Evolutionary conservation across 441 rosid species (phyloP).

Genomic region (Euphorbia schlechtendalii): DNA sequence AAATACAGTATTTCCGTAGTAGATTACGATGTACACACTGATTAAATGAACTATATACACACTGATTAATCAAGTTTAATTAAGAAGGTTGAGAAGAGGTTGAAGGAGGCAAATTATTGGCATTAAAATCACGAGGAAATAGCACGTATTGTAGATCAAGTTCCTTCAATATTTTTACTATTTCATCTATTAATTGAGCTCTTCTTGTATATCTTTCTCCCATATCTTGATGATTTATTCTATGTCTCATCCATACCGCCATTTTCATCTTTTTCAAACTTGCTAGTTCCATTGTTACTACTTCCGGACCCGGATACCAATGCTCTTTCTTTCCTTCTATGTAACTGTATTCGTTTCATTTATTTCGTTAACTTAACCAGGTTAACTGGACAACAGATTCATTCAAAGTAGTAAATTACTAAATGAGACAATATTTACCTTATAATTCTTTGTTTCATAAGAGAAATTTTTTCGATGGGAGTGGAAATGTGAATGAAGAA

Average conservation of each 20-base stretch:
- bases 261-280: conserved; percentile 37
- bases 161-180: conserved; percentile 52
- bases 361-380: too few species aligned
- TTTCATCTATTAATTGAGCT: conserved; percentile 48
- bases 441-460: conserved; percentile 46
- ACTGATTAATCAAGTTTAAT: too few species aligned
- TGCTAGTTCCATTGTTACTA: conserved; percentile 41
- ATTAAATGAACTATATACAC: too few species aligned
- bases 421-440: too few species aligned
- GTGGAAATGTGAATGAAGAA: conserved; percentile 58
- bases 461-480: conserved; percentile 52
- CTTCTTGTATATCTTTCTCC: conserved; percentile 49
- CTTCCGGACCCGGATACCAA: conserved; percentile 44
- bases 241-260: conserved; percentile 57
- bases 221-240: conserved; percentile 57
- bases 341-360: too few species aligned
- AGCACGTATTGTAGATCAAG: conserved; percentile 58
- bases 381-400: too few species aligned
- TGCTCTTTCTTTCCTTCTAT: conserved; percentile 57
- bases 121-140: conserved; percentile 52
- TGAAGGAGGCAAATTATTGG: conserved; percentile 16
- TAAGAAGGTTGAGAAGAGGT: background rate
- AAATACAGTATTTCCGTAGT: too few species aligned
- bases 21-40: too few species aligned
- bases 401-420: too few species aligned